phyloP scores from a whole-genome alignment of 2,329 filamentous ascomycete genomes.

The Byssochlamys sp. region DNA sequence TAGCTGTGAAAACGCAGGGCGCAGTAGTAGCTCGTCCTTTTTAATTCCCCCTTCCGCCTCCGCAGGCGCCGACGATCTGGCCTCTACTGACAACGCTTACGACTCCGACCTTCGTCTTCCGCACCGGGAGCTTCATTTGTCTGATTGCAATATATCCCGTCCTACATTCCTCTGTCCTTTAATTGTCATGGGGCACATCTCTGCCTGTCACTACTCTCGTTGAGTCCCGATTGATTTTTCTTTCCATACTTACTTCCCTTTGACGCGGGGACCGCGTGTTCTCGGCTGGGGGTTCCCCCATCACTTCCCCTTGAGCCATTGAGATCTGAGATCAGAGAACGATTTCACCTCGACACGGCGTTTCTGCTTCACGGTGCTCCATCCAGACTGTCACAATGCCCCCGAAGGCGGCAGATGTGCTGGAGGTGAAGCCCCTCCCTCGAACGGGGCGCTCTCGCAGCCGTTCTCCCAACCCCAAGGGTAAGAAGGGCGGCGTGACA shows the following conservation, averaged over 20 bases:
- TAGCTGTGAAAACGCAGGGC: neutral
- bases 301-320: neutral
- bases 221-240: constrained; percentile 15
- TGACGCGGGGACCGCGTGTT: neutral
- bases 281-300: neutral
- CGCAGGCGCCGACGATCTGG: constrained; percentile 24
- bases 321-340: neutral
- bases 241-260: constrained; percentile 1
- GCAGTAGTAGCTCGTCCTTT: neutral
- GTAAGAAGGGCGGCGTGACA: constrained; percentile 23
- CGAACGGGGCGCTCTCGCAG: constrained; percentile 27
- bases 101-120: constrained; percentile 22
- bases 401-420: constrained; percentile 23
- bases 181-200: constrained; percentile 25
- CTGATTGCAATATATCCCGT: neutral
- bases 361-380: constrained; percentile 1
- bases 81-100: constrained; percentile 19
- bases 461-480: constrained; percentile 32
- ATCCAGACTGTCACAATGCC: constrained; percentile 14
- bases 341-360: neutral
- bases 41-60: constrained; percentile 1
- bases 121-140: neutral
- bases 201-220: constrained; percentile 28
- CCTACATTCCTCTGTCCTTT: neutral
- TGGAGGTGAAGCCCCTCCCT: constrained; percentile 27